Base-by-base conservation (phyloP, 257 asterid species). In the Nicotiana knightiana region DNA sequence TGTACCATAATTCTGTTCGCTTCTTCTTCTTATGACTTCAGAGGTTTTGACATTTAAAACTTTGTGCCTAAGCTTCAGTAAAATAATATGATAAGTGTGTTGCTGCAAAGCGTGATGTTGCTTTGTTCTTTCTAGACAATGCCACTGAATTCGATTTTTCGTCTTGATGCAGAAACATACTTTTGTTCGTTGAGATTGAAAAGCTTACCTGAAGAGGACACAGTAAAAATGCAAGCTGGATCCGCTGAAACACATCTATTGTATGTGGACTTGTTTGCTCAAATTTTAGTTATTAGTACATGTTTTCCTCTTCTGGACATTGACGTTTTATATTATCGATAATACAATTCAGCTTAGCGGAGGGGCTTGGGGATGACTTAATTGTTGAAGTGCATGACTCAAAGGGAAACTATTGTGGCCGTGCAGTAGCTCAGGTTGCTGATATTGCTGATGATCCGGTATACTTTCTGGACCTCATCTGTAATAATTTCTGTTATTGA, bases 391-490 rank as follows among this genome's bases (percentile, higher is more conserved):
- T 96, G 61, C 88, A 78, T 26, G 97, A 96, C 88, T 94, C 96
- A 21, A 96, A 93, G 81, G 98, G 97, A 76, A 91, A 87, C 65
- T 84, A 86, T 79, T 91, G 93, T 86, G 99, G 98, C 33, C 91
- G 90, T 59, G 95, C 91, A 48, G 87, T 90, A 39, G 93, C 95
- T 88, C 99, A 94, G 85, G 93, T 94, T 84, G 97, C 97, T 24
- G 95, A 93, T 87, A 89, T 96, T 84, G 92, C 97, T 84, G 98
- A 96, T 67, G 98, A 96, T 82, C 88, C 92, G 91, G 98, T 94
- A 92, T 64, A 84, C 79, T 81, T 13, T 82, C 77, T 77, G 62
- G 63, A 81, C 83, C 33, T 63, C 81, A 30, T 54, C 26, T 83
- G 48, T 79, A 24, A 6, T 37, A 64, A 82, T 61, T 26, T 83